Base-by-base conservation (phyloP, 164 flowering plant species). In the Vitis vinifera region DNA sequence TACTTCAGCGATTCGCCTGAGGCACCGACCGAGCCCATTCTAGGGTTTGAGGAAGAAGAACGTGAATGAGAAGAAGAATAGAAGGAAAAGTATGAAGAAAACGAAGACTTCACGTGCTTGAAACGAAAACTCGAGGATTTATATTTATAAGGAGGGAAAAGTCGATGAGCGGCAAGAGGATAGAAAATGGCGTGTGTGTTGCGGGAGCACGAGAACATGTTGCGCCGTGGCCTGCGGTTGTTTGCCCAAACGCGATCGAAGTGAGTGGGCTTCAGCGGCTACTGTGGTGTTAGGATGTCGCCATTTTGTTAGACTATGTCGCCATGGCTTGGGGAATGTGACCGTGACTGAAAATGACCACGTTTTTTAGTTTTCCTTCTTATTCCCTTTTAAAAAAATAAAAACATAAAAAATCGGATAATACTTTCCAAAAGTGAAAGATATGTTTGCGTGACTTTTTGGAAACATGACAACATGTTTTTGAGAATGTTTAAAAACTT, bases 21-120 rank as follows among this genome's bases (percentile, higher is more conserved):
- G 58, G 73, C 69, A 19, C 81, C 78, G 30, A 85, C 68, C n/a
- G 89, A 82, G 13, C 86, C 90, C 89, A 87, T 83, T 10, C 31
- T 64, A 3, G 30, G 50, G 47, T n/a, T 62, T 8, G 73, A 55
- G 13, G 57, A 9, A 2, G 66, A 47, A 15, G 56, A 60, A 12
- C 6, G 14, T 29, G 19, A 11, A 51, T 12, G 17, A 8, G 44
- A 49, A n/a, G 23, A 14, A 1, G 60, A 30, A 27, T 14, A 63
- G 19, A 19, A 47, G 49, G 51, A 59, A 63, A 59, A 31, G 1
- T 55, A 19, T 4, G 30, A 29, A 67, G 27, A 59, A 16, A 6
- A 6, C 4, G 44, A 37, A 3, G 44, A 37, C 7, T 37, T 37
- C 44, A 37, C 44, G 44, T 37, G 44, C 7, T 37, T 37, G 44